Evolutionary conservation across 768 basidiomycete species (phyloP).

Genomic region (Arthromyces matolae): DNA sequence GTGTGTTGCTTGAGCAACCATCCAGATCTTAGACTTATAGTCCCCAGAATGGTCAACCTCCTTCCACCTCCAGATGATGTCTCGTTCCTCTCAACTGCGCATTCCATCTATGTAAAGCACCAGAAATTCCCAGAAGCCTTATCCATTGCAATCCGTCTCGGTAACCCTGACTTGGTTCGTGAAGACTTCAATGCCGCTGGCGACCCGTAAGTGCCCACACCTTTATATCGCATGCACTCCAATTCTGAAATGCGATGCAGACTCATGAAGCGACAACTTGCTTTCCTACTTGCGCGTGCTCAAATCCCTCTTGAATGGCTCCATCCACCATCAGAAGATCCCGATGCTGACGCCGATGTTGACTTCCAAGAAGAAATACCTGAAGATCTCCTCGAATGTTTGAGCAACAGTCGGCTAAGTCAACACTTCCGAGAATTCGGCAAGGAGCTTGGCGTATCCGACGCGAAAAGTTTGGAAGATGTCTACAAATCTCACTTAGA

Average conservation of each 20-base stretch:
- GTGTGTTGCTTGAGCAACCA: slow-evolving; percentile 22
- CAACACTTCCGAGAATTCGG: slow-evolving; percentile 86
- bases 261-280: slow-evolving; percentile 91
- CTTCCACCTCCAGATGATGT: slow-evolving; percentile 92
- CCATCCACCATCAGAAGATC: slow-evolving; percentile 50
- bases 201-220: slow-evolving; percentile 86
- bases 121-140: slow-evolving; percentile 90
- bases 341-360: slow-evolving; percentile 51
- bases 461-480: slow-evolving; percentile 91
- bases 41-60: slow-evolving; percentile 74
- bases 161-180: slow-evolving; percentile 73
- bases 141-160: slow-evolving; percentile 78
- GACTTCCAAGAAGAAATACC: slow-evolving; percentile 62
- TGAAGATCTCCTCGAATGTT: slow-evolving; percentile 79
- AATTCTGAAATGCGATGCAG: slow-evolving; percentile 32
- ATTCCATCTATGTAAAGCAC: slow-evolving; percentile 83
- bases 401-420: slow-evolving; percentile 84
- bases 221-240: slow-evolving; percentile 14
- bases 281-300: slow-evolving; percentile 89
- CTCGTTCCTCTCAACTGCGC: slow-evolving; percentile 83
- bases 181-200: slow-evolving; percentile 87
- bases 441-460: slow-evolving; percentile 86
- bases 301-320: slow-evolving; percentile 91
- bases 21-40: background rate
- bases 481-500: slow-evolving; percentile 97